Base-by-base conservation (phyloP, 352 stramenopile genomes). In the Phytophthora melonis region DNA sequence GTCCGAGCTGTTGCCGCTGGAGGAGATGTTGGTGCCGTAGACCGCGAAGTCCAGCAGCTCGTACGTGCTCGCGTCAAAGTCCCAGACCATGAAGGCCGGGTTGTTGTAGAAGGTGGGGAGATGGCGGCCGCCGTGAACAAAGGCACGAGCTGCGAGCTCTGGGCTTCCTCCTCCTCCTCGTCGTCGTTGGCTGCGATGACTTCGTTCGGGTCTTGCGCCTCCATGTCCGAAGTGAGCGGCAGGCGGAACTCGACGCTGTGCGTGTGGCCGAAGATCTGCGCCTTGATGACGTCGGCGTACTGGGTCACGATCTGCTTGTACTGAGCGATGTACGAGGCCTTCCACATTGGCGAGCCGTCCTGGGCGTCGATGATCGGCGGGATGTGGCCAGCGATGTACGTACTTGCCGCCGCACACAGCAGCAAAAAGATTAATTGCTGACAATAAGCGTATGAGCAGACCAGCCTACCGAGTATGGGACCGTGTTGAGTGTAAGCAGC, bases 21-120 rank as follows among this genome's bases (percentile, higher is more conserved):
- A 2, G 23, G 84, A 83, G 56, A 95, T 80, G 66, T 93, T 92
- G 49, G 79, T 90, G 32, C 78, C 89, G 71, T 92, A 91, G 8
- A 95, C 87, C 1, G 79, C 80, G 56, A 81, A 94, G 68, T 95
- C 86, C 6, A 93, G 41, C 2, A 95, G 65, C 16, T 95, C 85
- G 58, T 91, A 93, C 6, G 85, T 93, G 30, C 72, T 77, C 0
- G 77, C 63, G 41, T 94, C 80, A 60, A 90, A 89, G 23, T 94
- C 86, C 89, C 87, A 96, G 34, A 92, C 72, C 75, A 91, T 93
- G 61, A 97, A 98, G 32, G 89, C 91, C 32, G 94, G 94, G 68
- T 98, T 95, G 70, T 95, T 97, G n/a, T 87, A 80, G 63, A 96
- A 98, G n/a, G 97, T 65, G 2, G 93, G 93, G 11, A 97, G 25